Evolutionary conservation across 2,329 filamentous ascomycete species (phyloP).

Genomic region (Aspergillus phoenicis): DNA sequence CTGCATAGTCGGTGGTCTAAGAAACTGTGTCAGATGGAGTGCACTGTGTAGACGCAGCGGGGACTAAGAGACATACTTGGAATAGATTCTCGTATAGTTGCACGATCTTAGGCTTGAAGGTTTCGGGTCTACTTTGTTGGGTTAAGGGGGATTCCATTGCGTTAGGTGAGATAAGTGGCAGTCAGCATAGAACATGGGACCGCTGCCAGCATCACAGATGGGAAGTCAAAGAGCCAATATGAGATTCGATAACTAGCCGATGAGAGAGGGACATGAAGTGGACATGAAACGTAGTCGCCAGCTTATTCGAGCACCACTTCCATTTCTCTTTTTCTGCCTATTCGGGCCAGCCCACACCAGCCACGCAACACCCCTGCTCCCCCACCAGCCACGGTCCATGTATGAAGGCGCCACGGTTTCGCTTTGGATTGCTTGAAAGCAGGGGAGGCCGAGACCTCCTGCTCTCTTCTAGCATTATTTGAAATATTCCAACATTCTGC

Average conservation of each 20-base stretch:
- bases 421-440: not conserved
- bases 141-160: slow-evolving; percentile 91
- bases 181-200: slow-evolving; percentile 23
- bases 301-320: slow-evolving; percentile 10
- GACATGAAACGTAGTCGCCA: slow-evolving; percentile 5
- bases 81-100: slow-evolving; percentile 85
- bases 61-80: slow-evolving; percentile 46
- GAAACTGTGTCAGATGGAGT: slow-evolving; percentile 22
- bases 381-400: not conserved
- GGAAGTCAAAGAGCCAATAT: not conserved
- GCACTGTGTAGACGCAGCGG: not conserved
- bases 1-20: slow-evolving; percentile 66
- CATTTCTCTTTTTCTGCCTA: slow-evolving; percentile 16
- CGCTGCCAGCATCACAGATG: slow-evolving; percentile 24
- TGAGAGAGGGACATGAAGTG: slow-evolving; percentile 1
- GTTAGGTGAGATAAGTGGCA: slow-evolving; percentile 19
- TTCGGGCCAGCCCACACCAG: slow-evolving; percentile 18
- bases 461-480: not conserved
- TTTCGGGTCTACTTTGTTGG: slow-evolving; percentile 84
- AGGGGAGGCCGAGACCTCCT: not conserved
- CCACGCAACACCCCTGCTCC: slow-evolving; percentile 8
- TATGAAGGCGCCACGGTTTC: not conserved
- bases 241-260: not conserved
- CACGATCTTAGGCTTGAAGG: slow-evolving; percentile 92
- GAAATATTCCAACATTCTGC: not conserved